phyloP scores from a whole-genome alignment of 768 basidiomycete species.

The Amanita fuliginea region DNA sequence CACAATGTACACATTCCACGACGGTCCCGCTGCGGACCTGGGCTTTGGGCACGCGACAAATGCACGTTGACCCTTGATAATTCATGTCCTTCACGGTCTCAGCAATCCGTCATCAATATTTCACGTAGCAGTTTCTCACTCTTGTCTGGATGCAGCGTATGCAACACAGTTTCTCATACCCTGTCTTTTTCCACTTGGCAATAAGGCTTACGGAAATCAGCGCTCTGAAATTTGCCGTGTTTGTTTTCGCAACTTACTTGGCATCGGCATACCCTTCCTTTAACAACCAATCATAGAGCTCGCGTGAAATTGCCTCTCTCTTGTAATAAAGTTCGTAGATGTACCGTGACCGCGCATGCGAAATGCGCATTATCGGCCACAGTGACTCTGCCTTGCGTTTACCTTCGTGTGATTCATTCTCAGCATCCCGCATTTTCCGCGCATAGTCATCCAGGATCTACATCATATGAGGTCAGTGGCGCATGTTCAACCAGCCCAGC shows the following conservation, averaged over 20 bases:
- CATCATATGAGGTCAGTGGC: slow-evolving; percentile 4
- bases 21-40: slow-evolving; percentile 83
- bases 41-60: slow-evolving; percentile 94
- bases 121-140: slow-evolving; percentile 28
- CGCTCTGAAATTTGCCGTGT: background rate
- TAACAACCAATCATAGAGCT: slow-evolving; percentile 95
- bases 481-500: background rate
- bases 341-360: slow-evolving; percentile 91
- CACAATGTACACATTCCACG: slow-evolving; percentile 96
- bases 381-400: slow-evolving; percentile 89
- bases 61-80: slow-evolving; percentile 96
- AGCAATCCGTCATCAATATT: background rate
- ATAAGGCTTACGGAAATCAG: slow-evolving; percentile 52
- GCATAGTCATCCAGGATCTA: slow-evolving; percentile 97
- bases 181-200: slow-evolving; percentile 99
- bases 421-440: slow-evolving; percentile 98
- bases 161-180: slow-evolving; percentile 98
- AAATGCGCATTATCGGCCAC: slow-evolving; percentile 98
- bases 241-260: slow-evolving; percentile 51
- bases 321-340: slow-evolving; percentile 99
- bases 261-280: slow-evolving; percentile 96
- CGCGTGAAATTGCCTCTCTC: slow-evolving; percentile 85
- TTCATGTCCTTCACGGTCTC: slow-evolving; percentile 77
- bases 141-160: slow-evolving; percentile 92
- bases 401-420: slow-evolving; percentile 97